Evolutionary conservation across 257 asterid genomes (phyloP).

Genomic region (Solanum piurae): DNA sequence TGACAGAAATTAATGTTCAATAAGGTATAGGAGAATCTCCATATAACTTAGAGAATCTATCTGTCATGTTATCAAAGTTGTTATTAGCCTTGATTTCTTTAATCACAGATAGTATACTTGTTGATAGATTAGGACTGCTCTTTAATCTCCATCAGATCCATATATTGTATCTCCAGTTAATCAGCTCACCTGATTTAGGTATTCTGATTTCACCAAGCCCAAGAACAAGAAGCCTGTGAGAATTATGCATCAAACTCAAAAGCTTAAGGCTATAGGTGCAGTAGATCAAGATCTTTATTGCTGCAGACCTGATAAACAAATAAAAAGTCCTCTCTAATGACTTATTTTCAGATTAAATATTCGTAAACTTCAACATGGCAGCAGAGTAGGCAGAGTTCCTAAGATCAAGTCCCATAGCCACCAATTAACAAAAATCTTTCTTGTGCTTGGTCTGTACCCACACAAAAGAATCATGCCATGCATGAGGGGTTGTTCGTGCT

Average conservation of each 20-base stretch:
- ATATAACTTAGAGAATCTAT: not conserved
- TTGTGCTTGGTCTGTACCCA: not conserved
- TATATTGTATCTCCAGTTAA: not conserved
- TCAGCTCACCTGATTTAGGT: not conserved
- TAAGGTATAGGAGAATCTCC: not conserved
- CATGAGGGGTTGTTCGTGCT: not conserved
- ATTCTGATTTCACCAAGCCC: not conserved
- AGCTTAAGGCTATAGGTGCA: not conserved
- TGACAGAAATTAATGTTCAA: not conserved
- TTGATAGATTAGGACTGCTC: not conserved
- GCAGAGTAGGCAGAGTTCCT: not conserved
- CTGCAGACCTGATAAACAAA: not conserved
- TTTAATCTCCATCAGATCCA: not conserved
- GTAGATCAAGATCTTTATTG: not conserved
- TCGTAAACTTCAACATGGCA: not conserved
- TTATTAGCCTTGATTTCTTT: not conserved
- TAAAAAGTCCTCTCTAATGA: not conserved
- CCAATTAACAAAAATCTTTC: not conserved
- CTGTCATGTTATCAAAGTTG: not conserved
- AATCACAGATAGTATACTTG: not conserved
- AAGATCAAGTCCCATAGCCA: not conserved
- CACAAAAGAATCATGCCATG: not conserved
- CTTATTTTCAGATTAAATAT: not conserved
- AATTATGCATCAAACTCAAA: not conserved
- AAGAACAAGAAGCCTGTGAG: not conserved